These are phyloP conservation scores for Chondrus crispus DNA, from an alignment of 23 red algal genomes.

Conservation along the genomic window DNA sequence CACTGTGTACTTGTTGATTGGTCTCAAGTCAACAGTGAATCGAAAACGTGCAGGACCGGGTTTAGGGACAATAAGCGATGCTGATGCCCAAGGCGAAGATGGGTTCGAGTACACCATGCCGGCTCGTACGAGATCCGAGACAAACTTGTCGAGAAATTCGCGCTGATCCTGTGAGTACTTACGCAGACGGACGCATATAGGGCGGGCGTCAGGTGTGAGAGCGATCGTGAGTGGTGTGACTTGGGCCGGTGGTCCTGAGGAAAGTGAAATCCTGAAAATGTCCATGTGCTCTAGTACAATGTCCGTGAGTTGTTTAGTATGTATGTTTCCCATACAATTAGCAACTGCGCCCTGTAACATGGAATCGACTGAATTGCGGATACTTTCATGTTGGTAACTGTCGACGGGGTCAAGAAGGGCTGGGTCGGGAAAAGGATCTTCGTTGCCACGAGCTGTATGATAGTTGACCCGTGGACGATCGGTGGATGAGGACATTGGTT, in stretches of 20 bases:
- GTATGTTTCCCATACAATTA: not conserved
- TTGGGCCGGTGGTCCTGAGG: not conserved
- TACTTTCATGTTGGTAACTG: not conserved
- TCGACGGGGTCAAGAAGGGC: constrained; percentile 11
- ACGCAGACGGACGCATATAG: not conserved
- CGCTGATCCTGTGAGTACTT: constrained; percentile 28
- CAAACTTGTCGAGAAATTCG: constrained; percentile 4
- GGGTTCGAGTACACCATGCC: constrained; percentile 3
- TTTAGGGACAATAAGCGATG: constrained; percentile 22
- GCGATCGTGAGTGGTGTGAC: constrained; percentile 8
- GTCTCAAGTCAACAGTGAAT: constrained; percentile 27
- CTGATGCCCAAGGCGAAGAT: constrained; percentile 10
- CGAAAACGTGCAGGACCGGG: constrained; percentile 2
- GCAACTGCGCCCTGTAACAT: not conserved
- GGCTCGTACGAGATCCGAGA: not conserved
- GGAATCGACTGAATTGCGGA: not conserved
- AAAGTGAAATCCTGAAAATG: constrained; percentile 1
- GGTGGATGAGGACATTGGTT: too few species aligned
- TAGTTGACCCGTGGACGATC: constrained; percentile 12
- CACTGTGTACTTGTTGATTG: constrained; percentile 46
- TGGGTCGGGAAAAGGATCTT: constrained; percentile 40
- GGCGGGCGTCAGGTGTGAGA: not conserved
- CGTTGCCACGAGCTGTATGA: not conserved
- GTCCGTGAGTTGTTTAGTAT: not conserved
- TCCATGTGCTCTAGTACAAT: not conserved